phyloP scores from a whole-genome alignment of 1,284 basidiomycete genomes.

The Cystobasidium slooffiae region DNA sequence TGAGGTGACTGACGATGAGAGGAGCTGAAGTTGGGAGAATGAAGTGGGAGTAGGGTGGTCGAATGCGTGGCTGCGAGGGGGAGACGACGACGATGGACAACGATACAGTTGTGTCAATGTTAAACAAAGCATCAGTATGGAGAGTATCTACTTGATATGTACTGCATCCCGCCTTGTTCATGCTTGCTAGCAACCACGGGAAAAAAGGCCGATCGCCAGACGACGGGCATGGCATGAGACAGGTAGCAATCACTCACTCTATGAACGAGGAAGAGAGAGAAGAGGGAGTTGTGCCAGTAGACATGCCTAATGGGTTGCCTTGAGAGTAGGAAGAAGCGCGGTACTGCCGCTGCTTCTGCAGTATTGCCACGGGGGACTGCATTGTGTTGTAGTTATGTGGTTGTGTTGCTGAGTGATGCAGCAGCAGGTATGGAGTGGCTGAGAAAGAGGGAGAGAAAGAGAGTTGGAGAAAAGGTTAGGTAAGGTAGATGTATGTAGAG shows the following conservation, averaged over 20 bases:
- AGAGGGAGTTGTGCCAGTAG: conserved; percentile 29
- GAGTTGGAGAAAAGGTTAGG: not conserved
- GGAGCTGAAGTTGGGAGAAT: conserved; percentile 45
- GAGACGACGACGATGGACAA: too few species aligned
- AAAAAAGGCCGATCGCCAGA: not conserved
- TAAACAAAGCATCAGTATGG: too few species aligned
- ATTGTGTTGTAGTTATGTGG: conserved; percentile 12
- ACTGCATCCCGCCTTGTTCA: too few species aligned
- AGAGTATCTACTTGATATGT: too few species aligned
- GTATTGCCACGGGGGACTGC: conserved; percentile 43
- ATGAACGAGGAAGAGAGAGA: conserved; percentile 41
- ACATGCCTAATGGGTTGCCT: conserved; percentile 26
- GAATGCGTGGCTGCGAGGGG: conserved; percentile 39
- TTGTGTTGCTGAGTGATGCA: conserved; percentile 17
- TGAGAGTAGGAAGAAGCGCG: conserved; percentile 34
- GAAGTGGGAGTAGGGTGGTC: conserved; percentile 47
- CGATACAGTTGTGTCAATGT: too few species aligned
- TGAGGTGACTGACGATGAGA: conserved; percentile 39
- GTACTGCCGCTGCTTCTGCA: conserved; percentile 44
- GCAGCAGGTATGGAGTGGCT: not conserved
- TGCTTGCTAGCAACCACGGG: too few species aligned
- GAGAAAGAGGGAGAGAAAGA: not conserved
- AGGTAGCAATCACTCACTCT: conserved; percentile 26
- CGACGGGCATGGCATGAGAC: not conserved
- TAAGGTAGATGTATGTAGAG: too few species aligned